A percentile compares a stretch with the other conserved stretches of the same genome.
Evolutionary conservation across 2,329 filamentous ascomycete species (phyloP).

Genomic region (Colletotrichum sp.): DNA sequence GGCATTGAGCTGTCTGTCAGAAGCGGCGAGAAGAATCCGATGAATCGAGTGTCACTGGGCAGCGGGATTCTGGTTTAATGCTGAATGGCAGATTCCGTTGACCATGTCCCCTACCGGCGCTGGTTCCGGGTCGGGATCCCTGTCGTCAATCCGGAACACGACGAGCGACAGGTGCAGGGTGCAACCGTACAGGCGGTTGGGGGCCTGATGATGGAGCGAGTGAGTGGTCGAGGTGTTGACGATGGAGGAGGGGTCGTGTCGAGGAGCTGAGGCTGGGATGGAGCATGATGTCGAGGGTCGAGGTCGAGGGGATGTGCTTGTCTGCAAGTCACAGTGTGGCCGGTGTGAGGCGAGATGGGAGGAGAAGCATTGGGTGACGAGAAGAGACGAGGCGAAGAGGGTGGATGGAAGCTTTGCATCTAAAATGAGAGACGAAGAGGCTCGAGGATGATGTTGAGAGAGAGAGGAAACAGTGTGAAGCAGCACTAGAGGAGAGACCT

Average conservation of each 20-base stretch:
- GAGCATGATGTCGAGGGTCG: not conserved
- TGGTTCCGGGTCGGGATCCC: conserved; percentile 6
- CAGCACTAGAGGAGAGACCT: not conserved
- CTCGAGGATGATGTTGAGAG: not conserved
- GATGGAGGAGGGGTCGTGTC: not conserved
- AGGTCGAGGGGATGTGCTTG: not conserved
- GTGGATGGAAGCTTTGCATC: not conserved
- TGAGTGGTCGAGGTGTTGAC: not conserved
- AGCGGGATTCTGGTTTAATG: not conserved
- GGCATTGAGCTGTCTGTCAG: not conserved
- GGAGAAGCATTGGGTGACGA: not conserved
- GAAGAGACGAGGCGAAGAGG: not conserved
- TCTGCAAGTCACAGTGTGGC: not conserved
- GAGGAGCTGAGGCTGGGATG: not conserved
- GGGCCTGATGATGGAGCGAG: not conserved
- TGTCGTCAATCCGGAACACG: conserved; percentile 19
- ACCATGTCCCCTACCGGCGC: not conserved
- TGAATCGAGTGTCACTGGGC: not conserved
- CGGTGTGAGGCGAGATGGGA: not conserved
- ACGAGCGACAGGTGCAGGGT: conserved; percentile 17
- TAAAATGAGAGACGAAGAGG: not conserved
- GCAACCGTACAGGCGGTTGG: conserved; percentile 5
- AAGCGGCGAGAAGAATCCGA: not conserved
- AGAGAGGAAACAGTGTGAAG: not conserved
- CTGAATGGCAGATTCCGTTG: not conserved